phyloP scores from a whole-genome alignment of 179 eudicot species.

The Drosera spatulata region DNA sequence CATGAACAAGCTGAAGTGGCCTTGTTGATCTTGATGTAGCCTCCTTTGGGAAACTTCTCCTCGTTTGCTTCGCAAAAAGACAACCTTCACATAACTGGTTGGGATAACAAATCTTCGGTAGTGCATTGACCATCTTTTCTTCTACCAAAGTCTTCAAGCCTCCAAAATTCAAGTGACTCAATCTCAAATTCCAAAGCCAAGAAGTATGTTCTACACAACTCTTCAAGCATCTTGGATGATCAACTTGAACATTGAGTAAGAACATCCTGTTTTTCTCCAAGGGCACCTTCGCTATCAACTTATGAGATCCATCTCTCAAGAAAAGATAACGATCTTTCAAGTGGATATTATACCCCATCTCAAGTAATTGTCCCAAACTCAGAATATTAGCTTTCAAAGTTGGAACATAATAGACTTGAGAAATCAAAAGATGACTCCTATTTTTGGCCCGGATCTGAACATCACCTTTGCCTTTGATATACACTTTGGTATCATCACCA shows the following conservation, averaged over 20 bases:
- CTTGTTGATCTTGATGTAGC: not conserved
- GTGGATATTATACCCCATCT: not conserved
- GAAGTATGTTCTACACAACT: not conserved
- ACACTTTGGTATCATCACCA: not conserved
- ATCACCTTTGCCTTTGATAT: not conserved
- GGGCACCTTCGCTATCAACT: not conserved
- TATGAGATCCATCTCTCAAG: not conserved
- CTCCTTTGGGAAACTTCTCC: not conserved
- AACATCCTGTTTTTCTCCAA: not conserved
- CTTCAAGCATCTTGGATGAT: not conserved
- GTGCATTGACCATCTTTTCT: not conserved
- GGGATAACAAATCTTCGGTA: not conserved
- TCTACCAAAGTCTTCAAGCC: not conserved
- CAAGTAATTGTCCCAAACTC: constrained; percentile 1
- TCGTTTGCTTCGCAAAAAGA: not conserved
- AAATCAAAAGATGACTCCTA: not conserved
- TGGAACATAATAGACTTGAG: not conserved
- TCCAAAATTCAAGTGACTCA: not conserved
- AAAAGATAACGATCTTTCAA: not conserved
- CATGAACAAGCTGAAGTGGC: not conserved
- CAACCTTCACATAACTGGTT: not conserved
- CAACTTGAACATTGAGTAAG: no score
- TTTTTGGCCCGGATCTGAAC: not conserved
- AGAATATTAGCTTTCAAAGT: not conserved
- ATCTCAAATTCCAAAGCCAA: not conserved